Conservation (phyloP, 1,284 basidiomycete genomes). For the Irpex sp. region DNA sequence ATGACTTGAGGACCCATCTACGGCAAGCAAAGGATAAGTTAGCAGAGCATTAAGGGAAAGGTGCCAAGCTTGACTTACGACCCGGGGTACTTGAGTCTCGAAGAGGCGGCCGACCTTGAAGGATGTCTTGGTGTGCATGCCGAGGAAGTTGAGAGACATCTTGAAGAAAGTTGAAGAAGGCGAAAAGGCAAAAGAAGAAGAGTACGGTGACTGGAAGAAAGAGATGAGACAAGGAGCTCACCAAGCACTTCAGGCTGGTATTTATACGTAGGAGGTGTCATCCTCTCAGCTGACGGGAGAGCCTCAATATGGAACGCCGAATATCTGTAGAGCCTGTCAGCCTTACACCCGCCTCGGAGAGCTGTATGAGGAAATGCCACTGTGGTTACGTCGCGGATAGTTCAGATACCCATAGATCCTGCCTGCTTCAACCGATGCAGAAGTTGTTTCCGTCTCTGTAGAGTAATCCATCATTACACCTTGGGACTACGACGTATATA, state of each 20-base stretch:
- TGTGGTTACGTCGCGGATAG: too few relatives aligned
- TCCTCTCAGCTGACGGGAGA: too few relatives aligned
- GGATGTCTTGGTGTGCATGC: neutral
- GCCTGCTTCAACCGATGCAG: too few relatives aligned
- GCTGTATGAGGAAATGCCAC: too few relatives aligned
- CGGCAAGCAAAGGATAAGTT: neutral
- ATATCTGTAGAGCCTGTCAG: too few relatives aligned
- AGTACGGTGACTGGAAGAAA: neutral
- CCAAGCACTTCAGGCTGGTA: neutral
- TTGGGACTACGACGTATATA: too few relatives aligned
- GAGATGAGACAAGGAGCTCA: neutral
- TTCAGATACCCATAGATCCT: too few relatives aligned
- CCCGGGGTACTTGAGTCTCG: neutral
- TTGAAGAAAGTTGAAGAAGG: neutral
- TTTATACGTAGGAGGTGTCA: too few relatives aligned
- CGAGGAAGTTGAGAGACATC: neutral
- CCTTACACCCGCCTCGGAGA: too few relatives aligned
- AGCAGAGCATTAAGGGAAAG: neutral
- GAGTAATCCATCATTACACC: too few relatives aligned
- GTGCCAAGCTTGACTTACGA: neutral
- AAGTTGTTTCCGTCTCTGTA: too few relatives aligned
- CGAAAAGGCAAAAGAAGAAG: neutral
- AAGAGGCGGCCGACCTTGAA: neutral
- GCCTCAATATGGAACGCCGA: too few relatives aligned
- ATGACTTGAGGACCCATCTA: neutral